Percentiles rank a stretch among this genome's conserved stretches.
Conservation (phyloP, 2,329 filamentous ascomycete species). For the Apiospora aurea region DNA sequence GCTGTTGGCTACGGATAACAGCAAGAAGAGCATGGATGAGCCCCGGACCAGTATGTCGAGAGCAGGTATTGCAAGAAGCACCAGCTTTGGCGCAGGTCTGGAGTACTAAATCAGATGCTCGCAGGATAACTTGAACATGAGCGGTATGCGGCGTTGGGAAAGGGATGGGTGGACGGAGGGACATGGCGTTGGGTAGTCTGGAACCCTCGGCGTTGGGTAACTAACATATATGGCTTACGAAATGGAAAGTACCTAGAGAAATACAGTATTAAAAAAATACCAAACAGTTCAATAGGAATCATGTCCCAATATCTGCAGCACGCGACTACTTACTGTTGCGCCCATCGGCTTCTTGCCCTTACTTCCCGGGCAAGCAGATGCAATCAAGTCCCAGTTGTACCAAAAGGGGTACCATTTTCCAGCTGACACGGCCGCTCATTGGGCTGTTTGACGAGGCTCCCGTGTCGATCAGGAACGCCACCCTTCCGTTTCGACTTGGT, state of each 20-base stretch:
- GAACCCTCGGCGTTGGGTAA: not conserved
- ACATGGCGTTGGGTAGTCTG: not conserved
- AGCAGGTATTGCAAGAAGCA: conserved; percentile 55
- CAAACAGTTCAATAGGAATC: not conserved
- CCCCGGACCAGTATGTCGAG: conserved; percentile 53
- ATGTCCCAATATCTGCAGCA: not conserved
- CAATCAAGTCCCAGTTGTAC: not conserved
- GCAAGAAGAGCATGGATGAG: conserved; percentile 50
- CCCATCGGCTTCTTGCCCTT: conserved; percentile 6
- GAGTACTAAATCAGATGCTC: conserved; percentile 48
- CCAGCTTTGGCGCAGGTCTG: conserved; percentile 55
- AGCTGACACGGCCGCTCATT: not conserved
- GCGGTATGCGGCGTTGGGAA: not conserved
- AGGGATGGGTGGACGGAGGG: not conserved
- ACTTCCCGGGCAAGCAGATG: not conserved
- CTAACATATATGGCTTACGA: not conserved
- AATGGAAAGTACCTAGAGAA: not conserved
- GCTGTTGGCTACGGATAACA: conserved; percentile 38
- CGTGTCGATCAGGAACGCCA: not conserved
- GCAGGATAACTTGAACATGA: not conserved
- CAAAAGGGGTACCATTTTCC: not conserved
- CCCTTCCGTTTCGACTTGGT: not conserved
- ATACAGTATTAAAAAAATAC: not conserved
- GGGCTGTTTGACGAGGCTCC: not conserved
- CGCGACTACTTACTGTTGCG: not conserved